Base-by-base conservation (phyloP, 352 stramenopile genomes). In the Aphanomyces cochlioides region DNA sequence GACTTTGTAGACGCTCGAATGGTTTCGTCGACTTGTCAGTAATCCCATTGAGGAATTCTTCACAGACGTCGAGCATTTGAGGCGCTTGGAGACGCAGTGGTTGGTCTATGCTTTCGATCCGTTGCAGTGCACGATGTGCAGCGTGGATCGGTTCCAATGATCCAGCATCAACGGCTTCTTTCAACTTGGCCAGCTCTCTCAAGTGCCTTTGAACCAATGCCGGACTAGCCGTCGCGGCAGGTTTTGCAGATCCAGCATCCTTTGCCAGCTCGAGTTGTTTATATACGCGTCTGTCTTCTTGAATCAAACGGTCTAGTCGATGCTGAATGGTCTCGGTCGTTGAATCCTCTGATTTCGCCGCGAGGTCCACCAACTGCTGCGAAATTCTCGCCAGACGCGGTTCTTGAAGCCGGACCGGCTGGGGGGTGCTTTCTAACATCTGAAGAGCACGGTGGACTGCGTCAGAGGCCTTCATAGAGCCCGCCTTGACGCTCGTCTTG, bases 391-490 rank as follows among this genome's bases (percentile, higher is more conserved):
- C 21, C 1, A 70, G n/a, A n/a, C 47, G 43, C 13, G 64, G 64
- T 17, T 70, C 64, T 47, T 61, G 45, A n/a, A 70, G 40, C 2
- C 64, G 64, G 7, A 70, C 48, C 7, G 64, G 64, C 47, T 70
- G 64, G n/a, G 64, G 64, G 2, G 64, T 70, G 3, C 17, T n/a
- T 37, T 61, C 47, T 6, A 70, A 13, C 7, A 70, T 70, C 39
- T 70, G 64, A 63, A 70, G 8, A 4, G 64, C 64, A 41, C 64
- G 64, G 40, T 70, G 64, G 19, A 21, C 61, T 7, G 64, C 64
- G 39, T 70, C 64, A 15, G 21, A 56, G 13, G 48, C 43, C 6
- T n/a, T 34, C 38, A 61, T 21, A 17, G 45, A 10, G n/a, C 64
- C 64, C 17, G 34, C 34, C 6, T 19, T 37, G 5, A 70, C 64